Evolutionary conservation across 179 eudicot species (phyloP).

Genomic region (Vitellaria paradoxa): DNA sequence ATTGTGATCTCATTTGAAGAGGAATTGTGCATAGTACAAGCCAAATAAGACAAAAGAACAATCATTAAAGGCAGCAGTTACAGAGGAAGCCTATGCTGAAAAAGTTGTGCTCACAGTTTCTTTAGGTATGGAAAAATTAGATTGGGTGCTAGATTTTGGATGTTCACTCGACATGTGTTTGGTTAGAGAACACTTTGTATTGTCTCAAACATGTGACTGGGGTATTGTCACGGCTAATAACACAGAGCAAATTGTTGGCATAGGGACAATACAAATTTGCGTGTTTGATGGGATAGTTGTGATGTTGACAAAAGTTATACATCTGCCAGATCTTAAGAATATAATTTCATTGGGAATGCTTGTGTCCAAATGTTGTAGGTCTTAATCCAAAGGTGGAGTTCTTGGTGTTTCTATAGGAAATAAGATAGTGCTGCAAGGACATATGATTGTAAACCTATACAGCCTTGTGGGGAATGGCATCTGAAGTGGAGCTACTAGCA

Average conservation of each 20-base stretch:
- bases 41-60: neutral
- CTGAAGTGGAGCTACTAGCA: neutral
- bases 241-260: neutral
- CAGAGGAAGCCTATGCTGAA: neutral
- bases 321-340: neutral
- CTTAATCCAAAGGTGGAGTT: neutral
- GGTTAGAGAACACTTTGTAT: neutral
- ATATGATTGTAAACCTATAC: neutral
- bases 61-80: neutral
- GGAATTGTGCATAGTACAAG: neutral
- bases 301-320: neutral
- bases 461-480: neutral
- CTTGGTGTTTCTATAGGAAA: neutral
- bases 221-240: conserved; percentile 3
- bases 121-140: neutral
- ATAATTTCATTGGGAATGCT: neutral
- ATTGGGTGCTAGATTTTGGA: neutral
- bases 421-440: neutral
- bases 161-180: neutral
- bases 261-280: neutral
- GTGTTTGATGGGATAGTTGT: neutral
- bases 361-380: neutral
- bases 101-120: too few species aligned
- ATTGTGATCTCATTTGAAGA: neutral
- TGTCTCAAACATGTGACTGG: neutral